These are phyloP conservation scores for Cantharellus anzutake DNA, from an alignment of 768 basidiomycete species.

Conservation along the genomic window DNA sequence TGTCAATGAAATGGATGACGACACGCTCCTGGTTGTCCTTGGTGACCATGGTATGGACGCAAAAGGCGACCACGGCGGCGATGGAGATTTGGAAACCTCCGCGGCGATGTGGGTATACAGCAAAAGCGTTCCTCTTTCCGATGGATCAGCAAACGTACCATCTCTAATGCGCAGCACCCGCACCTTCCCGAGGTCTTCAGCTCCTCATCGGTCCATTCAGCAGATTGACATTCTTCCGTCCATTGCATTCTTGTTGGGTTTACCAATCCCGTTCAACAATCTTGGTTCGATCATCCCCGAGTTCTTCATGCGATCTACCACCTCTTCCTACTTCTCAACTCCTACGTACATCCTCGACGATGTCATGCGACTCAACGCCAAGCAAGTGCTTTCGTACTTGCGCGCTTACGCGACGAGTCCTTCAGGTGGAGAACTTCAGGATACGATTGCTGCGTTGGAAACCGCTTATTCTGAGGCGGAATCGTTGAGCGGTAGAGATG, in stretches of 20 bases:
- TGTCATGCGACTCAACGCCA: conserved; percentile 51
- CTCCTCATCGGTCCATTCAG: conserved; percentile 43
- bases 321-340: conserved; percentile 8
- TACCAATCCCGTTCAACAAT: conserved; percentile 92
- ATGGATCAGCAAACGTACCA: conserved; percentile 10
- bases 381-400: conserved; percentile 62
- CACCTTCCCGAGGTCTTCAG: conserved; percentile 14
- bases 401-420: conserved; percentile 51
- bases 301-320: conserved; percentile 43
- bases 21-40: conserved; percentile 77
- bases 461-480: conserved; percentile 15
- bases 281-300: conserved; percentile 86
- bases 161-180: conserved; percentile 7
- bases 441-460: conserved; percentile 35
- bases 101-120: conserved; percentile 85
- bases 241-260: conserved; percentile 70
- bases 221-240: conserved; percentile 91
- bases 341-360: conserved; percentile 23
- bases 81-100: conserved; percentile 66
- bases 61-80: conserved; percentile 90
- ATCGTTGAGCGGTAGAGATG: conserved; percentile 8
- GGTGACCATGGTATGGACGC: conserved; percentile 98
- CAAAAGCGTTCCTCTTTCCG: conserved; percentile 36
- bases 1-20: conserved; percentile 57
- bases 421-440: conserved; percentile 56